Base-by-base conservation (phyloP, 768 basidiomycete genomes). In the Lentinula sp. region DNA sequence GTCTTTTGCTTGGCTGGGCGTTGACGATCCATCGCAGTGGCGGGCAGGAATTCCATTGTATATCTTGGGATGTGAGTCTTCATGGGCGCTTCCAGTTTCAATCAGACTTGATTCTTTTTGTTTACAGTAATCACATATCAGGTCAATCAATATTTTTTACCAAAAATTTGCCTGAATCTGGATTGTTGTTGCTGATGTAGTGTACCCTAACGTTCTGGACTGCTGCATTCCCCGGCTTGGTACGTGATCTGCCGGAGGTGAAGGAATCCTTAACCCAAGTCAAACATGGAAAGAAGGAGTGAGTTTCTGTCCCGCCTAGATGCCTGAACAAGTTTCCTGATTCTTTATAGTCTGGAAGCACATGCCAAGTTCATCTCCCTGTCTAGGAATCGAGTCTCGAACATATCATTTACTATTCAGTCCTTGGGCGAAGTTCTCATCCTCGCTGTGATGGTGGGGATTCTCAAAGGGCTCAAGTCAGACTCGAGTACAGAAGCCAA, bases 161-260 rank as follows among this genome's bases (percentile, higher is more conserved):
- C 42, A 15, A 46, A 28, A 37, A 6, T 34, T 16, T 31, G 31
- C 10, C 16, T 28, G 13, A 39, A 32, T 2, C 6, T 2, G 35
- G 7, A 21, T 16, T 37, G 5, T n/a, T 15, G 32, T 28, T 28
- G 28, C 28, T 28, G 28, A 15, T 50, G 16, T 60, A 88, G 83
- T 83, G 87, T 59, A 76, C 86, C 34, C 70, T 91, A 59, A 91
- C 89, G 0, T 92, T 91, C 71, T 92, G 88, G 89, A 88, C 87
- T 0, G 90, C 90, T 11, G 89, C 90, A 11, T 91, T 92, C 68
- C 88, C 89, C 0, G 89, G 87, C 16, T 76, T 92, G 15, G 85
- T 86, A 23, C 79, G 83, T 8, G 82, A 91, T 69, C 78, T 90
- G 31, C 85, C 87, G 0, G 84, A 89, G 65, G 82, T 91, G n/a